These are phyloP conservation scores for Colletotrichum sp. DNA, from an alignment of 2,329 filamentous ascomycete species.

Conservation along the genomic window DNA sequence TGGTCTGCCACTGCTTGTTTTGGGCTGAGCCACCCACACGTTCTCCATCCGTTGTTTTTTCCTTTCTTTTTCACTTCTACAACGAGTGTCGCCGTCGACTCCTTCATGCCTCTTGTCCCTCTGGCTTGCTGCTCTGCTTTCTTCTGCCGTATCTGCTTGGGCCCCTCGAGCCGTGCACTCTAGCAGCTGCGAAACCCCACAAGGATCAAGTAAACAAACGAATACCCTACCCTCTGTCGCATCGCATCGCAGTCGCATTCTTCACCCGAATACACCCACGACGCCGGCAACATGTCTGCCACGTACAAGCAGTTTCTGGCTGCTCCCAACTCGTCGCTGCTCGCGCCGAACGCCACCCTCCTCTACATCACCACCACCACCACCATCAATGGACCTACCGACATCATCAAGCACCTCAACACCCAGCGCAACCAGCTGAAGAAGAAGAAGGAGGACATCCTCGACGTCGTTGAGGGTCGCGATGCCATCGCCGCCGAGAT, in stretches of 20 bases:
- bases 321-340: slow-evolving; percentile 65
- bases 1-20: slow-evolving; percentile 12
- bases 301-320: slow-evolving; percentile 76
- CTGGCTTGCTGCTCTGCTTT: slow-evolving; percentile 11
- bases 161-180: slow-evolving; percentile 4
- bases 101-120: not conserved
- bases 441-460: slow-evolving; percentile 80
- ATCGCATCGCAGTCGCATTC: slow-evolving; percentile 7
- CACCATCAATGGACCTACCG: slow-evolving; percentile 69
- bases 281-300: slow-evolving; percentile 39
- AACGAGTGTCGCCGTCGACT: not conserved
- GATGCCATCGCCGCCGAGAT: slow-evolving; percentile 77
- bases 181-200: slow-evolving; percentile 2
- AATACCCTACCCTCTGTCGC: not conserved
- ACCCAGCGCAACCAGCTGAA: slow-evolving; percentile 75
- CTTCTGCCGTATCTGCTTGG: slow-evolving; percentile 9
- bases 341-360: slow-evolving; percentile 71
- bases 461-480: slow-evolving; percentile 75
- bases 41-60: slow-evolving; percentile 18
- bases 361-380: slow-evolving; percentile 93
- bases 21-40: slow-evolving; percentile 20
- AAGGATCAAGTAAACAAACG: not conserved
- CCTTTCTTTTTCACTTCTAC: not conserved
- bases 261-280: not conserved
- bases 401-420: slow-evolving; percentile 83